Evolutionary conservation across 2,329 filamentous ascomycete species (phyloP).

Genomic region (Talaromyces sp.): DNA sequence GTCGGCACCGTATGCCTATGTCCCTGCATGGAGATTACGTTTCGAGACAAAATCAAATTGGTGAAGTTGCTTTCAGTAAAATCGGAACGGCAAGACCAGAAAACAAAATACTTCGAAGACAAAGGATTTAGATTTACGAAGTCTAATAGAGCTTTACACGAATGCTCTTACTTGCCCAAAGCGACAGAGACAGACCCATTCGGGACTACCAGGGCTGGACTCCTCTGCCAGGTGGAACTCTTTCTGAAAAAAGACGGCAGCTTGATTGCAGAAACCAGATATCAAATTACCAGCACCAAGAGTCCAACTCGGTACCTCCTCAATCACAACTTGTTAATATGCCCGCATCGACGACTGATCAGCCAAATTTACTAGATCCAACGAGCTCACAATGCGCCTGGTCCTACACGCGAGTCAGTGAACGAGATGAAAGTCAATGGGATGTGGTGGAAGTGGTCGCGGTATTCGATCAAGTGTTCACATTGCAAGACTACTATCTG

Average conservation of each 20-base stretch:
- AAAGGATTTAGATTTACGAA: neutral
- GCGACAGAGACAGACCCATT: neutral
- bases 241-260: neutral
- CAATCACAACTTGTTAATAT: neutral
- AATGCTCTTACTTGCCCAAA: neutral
- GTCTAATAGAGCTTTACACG: neutral
- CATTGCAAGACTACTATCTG: neutral
- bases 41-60: neutral
- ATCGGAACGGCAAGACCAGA: neutral
- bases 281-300: neutral
- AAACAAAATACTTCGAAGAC: neutral
- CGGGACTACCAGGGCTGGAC: neutral
- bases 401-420: neutral
- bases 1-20: neutral
- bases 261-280: neutral
- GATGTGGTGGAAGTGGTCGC: neutral
- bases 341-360: neutral
- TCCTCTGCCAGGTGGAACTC: neutral
- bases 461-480: neutral
- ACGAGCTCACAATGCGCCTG: neutral
- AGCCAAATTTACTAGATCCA: neutral
- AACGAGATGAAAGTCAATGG: neutral
- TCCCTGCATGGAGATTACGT: neutral
- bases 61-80: neutral
- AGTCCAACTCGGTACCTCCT: neutral